Conservation (phyloP, 257 asterid species). For the Solanum chmielewskii region DNA sequence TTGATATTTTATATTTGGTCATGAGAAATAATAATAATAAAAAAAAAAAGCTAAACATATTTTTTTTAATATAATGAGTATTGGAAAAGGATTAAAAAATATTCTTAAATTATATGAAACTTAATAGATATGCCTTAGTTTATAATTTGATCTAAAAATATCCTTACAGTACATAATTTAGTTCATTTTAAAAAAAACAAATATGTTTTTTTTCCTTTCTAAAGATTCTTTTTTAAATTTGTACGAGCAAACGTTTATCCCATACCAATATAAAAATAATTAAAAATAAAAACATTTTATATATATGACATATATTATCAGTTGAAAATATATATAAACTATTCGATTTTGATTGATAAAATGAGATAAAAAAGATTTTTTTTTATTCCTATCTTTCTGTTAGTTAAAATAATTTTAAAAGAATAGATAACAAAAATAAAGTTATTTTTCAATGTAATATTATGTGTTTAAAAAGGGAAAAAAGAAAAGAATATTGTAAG, state of each 20-base stretch:
- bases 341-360: no score
- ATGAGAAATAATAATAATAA: background rate
- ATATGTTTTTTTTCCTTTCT: background rate
- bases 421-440: background rate
- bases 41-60: background rate
- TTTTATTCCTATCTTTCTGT: background rate
- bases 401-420: background rate
- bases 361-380: no score
- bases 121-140: background rate
- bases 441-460: no score
- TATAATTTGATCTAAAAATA: background rate
- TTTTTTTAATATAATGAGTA: background rate
- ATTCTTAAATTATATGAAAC: background rate
- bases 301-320: no score
- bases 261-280: background rate
- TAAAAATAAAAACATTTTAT: no score
- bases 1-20: background rate
- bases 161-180: fast-evolving
- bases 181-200: background rate
- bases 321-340: no score
- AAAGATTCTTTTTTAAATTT: background rate
- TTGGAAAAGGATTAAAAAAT: background rate
- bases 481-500: no score
- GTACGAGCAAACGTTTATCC: background rate
- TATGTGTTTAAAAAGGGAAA: background rate